Evolutionary conservation across 2,329 filamentous ascomycete species (phyloP), one percentile per base, ranked within the genome.

Genomic region (Alternaria postmessia): DNA sequence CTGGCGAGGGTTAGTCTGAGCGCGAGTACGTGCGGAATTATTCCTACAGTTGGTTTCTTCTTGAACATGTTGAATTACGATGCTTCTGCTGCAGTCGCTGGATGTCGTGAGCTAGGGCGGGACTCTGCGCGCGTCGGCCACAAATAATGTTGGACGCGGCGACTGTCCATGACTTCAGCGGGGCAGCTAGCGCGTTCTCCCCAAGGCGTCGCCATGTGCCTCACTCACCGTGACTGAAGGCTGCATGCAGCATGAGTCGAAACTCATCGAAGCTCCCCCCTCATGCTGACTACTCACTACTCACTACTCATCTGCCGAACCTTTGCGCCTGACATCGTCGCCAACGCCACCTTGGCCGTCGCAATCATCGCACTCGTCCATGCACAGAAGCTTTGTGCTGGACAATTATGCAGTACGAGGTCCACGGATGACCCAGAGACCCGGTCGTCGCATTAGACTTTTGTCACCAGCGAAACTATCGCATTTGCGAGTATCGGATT

Each of bases 41-140:
- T n/a, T 53, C 66, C 28, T 74, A 86, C 85, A 47, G 83, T 85
- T 16, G 86, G 86, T 76, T 88, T 88, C 77, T 88, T 88, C 74
- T 88, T 88, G 78, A 88, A 88, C 86, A 88, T 88, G 58, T 36
- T 68, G 69, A 20, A 26, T n/a, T 8, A 32, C 5, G 24, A 34
- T 32, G 49, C 38, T 24, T 54, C 49, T 43, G 34, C 16, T 20
- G n/a, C 4, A 12, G 51, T 11, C 30, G 46, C 30, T 26, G 18
- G 42, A 12, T 24, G 46, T 32, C 12, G 55, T 41, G 48, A 22
- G n/a, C 43, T 16, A 20, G 48, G 8, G 9, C 30, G 30, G 11
- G 32, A 18, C 46, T 48, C 28, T 47, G 44, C 49, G 28, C 38
- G 24, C 18, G 28, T 12, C 43, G 51, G 26, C 26, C 38, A 14